phyloP scores from a whole-genome alignment of 176 grass and related monocot species.

The Carex littledalei region DNA sequence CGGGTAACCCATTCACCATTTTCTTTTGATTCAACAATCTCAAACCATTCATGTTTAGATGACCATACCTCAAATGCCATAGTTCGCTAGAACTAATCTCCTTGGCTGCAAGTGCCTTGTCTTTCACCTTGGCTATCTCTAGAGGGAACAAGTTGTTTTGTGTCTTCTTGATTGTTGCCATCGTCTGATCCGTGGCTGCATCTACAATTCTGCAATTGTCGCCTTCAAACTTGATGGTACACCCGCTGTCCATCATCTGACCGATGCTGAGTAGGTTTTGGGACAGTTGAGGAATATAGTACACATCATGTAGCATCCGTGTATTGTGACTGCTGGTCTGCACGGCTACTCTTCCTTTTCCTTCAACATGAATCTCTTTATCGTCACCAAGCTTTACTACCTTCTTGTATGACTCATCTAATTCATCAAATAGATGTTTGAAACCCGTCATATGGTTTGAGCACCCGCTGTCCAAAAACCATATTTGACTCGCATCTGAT shows the following conservation, averaged over 20 bases:
- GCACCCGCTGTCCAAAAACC: not conserved
- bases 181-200: too few species aligned
- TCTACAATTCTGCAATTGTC: not conserved
- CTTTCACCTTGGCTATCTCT: not conserved
- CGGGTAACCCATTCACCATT: slow-evolving; percentile 9
- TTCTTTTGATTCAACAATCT: slow-evolving; percentile 9
- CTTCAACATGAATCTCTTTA: not conserved
- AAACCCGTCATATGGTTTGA: not conserved
- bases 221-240: slow-evolving; percentile 1
- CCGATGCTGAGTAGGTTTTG: not conserved
- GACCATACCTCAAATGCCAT: not conserved
- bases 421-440: not conserved
- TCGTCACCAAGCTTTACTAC: slow-evolving; percentile 1
- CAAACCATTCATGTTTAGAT: not conserved
- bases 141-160: not conserved
- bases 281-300: not conserved
- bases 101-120: not conserved
- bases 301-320: not conserved
- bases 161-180: not conserved
- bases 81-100: not conserved
- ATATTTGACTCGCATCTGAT: not conserved
- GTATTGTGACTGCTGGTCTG: not conserved
- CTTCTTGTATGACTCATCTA: not conserved
- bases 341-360: not conserved
- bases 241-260: too few species aligned